Conservation (phyloP, 805 yeast genomes). For the Pachysolen tannophilus region DNA sequence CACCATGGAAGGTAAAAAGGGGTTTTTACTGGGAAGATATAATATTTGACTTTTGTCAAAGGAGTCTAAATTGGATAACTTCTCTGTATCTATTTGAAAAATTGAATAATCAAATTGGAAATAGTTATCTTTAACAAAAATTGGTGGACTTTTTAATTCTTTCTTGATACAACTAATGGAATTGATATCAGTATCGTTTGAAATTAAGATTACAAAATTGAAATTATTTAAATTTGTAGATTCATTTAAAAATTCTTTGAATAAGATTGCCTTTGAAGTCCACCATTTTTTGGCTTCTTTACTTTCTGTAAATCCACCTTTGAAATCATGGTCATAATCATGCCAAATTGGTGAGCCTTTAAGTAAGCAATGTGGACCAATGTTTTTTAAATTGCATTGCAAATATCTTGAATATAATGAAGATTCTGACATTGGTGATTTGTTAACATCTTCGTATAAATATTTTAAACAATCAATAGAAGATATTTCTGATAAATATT, state of each 20-base stretch:
- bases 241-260: constrained; percentile 23
- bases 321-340: constrained; percentile 10
- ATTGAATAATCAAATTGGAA: not conserved
- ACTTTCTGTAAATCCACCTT: constrained; percentile 25
- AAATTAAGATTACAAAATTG: constrained; percentile 26
- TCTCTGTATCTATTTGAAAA: constrained; percentile 5
- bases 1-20: constrained; percentile 27
- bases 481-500: constrained; percentile 37
- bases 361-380: constrained; percentile 32
- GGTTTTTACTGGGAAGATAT: constrained; percentile 23
- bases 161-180: not conserved
- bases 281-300: constrained; percentile 31
- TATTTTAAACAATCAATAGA: constrained; percentile 39
- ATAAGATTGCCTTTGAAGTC: constrained; percentile 28
- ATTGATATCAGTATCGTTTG: constrained; percentile 13
- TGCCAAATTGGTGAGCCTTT: constrained; percentile 31
- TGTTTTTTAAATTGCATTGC: constrained; percentile 24
- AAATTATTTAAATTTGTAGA: constrained; percentile 24
- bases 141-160: too few species aligned
- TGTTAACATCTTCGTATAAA: constrained; percentile 28
- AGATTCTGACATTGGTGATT: constrained; percentile 41
- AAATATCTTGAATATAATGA: constrained; percentile 30
- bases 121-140: not conserved
- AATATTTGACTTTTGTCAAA: constrained; percentile 2
- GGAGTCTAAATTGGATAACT: not conserved